Evolutionary conservation across 495 filamentous ascomycete species (phyloP).

Genomic region (Penicillium canescens): DNA sequence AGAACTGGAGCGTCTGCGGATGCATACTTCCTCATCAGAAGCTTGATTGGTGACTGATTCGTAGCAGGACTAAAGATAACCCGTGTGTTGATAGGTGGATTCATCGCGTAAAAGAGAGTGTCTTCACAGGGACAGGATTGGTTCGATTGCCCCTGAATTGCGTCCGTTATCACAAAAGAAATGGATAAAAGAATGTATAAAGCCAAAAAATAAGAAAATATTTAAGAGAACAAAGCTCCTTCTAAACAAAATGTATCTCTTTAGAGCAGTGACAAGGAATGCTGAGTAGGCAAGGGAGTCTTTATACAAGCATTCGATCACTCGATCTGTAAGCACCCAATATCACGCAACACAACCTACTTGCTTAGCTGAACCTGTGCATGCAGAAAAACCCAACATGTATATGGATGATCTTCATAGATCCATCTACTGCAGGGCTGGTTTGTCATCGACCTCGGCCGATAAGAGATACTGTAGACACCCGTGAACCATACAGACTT

Average conservation of each 20-base stretch:
- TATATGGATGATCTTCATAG: background rate
- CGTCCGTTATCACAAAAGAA: background rate
- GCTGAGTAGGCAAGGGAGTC: too few species aligned
- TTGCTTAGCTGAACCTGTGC: too few species aligned
- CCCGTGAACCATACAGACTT: background rate
- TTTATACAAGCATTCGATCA: too few species aligned
- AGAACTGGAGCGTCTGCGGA: constrained; percentile 25
- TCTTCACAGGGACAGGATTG: constrained; percentile 11
- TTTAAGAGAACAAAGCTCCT: background rate
- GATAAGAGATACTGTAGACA: background rate
- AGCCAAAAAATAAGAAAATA: background rate
- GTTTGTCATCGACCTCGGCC: background rate
- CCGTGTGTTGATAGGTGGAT: constrained; percentile 3
- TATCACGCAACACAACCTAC: too few species aligned
- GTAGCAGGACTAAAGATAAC: constrained; percentile 7
- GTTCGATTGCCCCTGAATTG: background rate
- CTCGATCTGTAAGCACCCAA: too few species aligned
- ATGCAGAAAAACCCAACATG: too few species aligned
- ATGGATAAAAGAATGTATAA: background rate
- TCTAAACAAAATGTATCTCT: background rate
- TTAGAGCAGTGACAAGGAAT: too few species aligned
- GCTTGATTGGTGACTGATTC: constrained; percentile 11
- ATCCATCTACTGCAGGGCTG: background rate
- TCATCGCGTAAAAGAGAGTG: constrained; percentile 19
- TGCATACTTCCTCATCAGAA: constrained; percentile 23